These are phyloP conservation scores for Tetradesmus obliquus DNA, from an alignment of 139 green algal genomes.

Conservation along the genomic window DNA sequence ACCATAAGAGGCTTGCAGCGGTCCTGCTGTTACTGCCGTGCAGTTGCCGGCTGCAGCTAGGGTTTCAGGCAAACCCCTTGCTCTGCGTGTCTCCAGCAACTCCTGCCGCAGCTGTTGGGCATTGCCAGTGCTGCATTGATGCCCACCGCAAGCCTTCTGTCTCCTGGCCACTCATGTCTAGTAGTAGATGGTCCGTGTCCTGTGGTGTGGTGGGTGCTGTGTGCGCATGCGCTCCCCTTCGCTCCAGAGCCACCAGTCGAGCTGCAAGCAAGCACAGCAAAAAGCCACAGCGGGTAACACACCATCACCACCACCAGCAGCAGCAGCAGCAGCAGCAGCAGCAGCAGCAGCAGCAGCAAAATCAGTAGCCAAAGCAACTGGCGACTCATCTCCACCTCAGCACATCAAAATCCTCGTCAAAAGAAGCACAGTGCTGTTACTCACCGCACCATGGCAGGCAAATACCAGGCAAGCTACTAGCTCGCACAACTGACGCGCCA, in stretches of 20 bases:
- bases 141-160: too few relatives aligned
- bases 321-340: too few relatives aligned
- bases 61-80: neutral
- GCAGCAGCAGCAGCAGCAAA: too few relatives aligned
- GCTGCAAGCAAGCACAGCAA: conserved; percentile 62
- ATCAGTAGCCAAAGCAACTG: too few relatives aligned
- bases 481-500: too few relatives aligned
- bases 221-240: conserved; percentile 67
- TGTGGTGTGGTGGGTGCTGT: conserved; percentile 75
- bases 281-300: neutral
- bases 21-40: neutral
- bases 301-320: too few relatives aligned
- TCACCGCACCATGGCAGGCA: neutral
- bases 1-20: neutral
- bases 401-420: too few relatives aligned
- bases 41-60: neutral
- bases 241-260: conserved; percentile 92
- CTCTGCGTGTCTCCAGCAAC: neutral
- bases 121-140: too few relatives aligned
- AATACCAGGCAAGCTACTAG: neutral
- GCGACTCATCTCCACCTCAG: too few relatives aligned
- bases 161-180: conserved; percentile 32
- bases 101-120: neutral
- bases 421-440: too few relatives aligned
- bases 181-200: conserved; percentile 84